phyloP scores from a whole-genome alignment of 2,329 filamentous ascomycete genomes.

The Neonectria magnoliae region DNA sequence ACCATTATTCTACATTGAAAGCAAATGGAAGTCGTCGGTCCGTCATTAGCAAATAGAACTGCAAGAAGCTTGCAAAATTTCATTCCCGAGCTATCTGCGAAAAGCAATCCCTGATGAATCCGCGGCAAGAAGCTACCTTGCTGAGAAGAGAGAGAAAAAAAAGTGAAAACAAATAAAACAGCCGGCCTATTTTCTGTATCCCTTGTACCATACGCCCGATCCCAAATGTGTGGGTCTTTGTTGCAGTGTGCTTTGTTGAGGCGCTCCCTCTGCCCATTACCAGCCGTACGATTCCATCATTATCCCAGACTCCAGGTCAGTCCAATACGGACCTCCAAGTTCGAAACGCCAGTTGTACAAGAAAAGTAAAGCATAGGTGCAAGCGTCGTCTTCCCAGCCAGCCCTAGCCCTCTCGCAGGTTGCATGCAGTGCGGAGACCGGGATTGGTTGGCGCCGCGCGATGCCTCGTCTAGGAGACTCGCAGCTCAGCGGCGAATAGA shows the following conservation, averaged over 20 bases:
- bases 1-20: background rate
- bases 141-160: conserved; percentile 17
- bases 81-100: conserved; percentile 5
- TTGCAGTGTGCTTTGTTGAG: conserved; percentile 22
- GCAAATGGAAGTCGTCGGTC: background rate
- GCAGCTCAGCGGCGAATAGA: conserved; percentile 43
- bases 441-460: conserved; percentile 25
- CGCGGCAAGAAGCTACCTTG: conserved; percentile 12
- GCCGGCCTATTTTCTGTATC: conserved; percentile 28
- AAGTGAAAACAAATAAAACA: conserved; percentile 18
- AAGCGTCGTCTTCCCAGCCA: conserved; percentile 7
- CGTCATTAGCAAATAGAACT: background rate
- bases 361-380: conserved; percentile 10
- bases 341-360: conserved; percentile 32
- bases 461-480: conserved; percentile 21
- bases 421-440: conserved; percentile 16
- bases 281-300: conserved; percentile 20
- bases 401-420: conserved; percentile 10
- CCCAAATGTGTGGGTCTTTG: conserved; percentile 22
- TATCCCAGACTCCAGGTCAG: conserved; percentile 35
- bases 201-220: conserved; percentile 31
- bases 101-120: conserved; percentile 8
- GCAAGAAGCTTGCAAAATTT: conserved; percentile 2
- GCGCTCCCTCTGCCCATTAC: conserved; percentile 29
- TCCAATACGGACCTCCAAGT: conserved; percentile 25